Percentiles rank a stretch among this genome's conserved stretches.
Evolutionary conservation across 2,329 filamentous ascomycete species (phyloP).

Genomic region (Curvularia verruculosa): DNA sequence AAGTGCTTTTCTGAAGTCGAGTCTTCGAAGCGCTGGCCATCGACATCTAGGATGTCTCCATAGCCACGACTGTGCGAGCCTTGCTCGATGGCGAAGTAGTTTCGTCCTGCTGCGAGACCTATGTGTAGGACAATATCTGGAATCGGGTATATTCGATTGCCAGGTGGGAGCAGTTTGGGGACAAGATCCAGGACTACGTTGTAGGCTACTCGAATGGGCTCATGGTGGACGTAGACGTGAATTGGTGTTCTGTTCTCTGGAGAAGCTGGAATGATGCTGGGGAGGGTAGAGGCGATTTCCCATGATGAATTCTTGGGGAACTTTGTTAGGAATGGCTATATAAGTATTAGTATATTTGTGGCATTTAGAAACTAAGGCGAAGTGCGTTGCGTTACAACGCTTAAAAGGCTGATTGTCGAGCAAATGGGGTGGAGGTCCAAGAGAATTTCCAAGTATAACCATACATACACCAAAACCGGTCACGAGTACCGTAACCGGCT

Average conservation of each 20-base stretch:
- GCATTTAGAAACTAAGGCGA: background rate
- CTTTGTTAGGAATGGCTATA: constrained; percentile 42
- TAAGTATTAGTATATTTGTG: constrained; percentile 12
- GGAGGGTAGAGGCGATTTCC: constrained; percentile 47
- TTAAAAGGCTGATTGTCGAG: background rate
- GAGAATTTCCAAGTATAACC: background rate
- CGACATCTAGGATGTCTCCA: constrained; percentile 42
- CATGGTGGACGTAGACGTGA: constrained; percentile 43
- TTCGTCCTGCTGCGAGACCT: constrained; percentile 45
- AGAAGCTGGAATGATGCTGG: constrained; percentile 40
- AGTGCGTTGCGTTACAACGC: background rate
- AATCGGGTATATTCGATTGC: constrained; percentile 21
- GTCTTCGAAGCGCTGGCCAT: constrained; percentile 37
- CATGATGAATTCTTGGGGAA: constrained; percentile 46
- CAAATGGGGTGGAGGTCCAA: background rate
- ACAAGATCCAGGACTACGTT: constrained; percentile 32
- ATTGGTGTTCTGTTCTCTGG: constrained; percentile 39
- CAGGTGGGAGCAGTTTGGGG: constrained; percentile 37
- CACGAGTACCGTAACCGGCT: constrained; percentile 45
- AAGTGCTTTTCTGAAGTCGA: constrained; percentile 23
- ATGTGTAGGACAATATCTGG: constrained; percentile 48
- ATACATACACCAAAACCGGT: constrained; percentile 46
- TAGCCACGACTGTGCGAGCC: constrained; percentile 40
- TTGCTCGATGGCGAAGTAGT: constrained; percentile 46
- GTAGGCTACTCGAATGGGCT: constrained; percentile 47